phyloP scores from a whole-genome alignment of 495 filamentous ascomycete species.

The Penicillium simplicissimum region DNA sequence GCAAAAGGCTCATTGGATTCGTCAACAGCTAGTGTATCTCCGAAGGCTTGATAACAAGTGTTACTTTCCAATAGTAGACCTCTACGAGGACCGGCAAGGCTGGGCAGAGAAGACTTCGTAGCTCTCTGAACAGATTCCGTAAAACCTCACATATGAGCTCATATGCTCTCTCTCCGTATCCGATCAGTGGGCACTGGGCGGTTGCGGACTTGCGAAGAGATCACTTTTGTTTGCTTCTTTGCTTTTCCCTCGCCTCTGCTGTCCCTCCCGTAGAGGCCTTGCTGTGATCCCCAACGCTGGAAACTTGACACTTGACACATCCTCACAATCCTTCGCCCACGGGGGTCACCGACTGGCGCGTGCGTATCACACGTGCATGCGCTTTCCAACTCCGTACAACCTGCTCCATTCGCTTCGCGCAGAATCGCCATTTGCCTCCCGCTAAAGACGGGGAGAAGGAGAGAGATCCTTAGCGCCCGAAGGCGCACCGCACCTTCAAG shows the following conservation, averaged over 20 bases:
- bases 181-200: too few species aligned
- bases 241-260: conserved; percentile 11
- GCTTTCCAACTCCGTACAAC: neutral
- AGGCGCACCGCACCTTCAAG: neutral
- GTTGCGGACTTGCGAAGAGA: neutral
- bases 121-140: neutral
- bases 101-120: neutral
- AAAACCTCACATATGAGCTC: neutral
- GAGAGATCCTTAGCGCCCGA: neutral
- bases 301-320: neutral
- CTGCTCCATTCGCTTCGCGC: neutral
- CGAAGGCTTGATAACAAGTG: neutral
- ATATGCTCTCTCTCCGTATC: neutral
- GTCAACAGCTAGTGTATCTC: conserved; percentile 3
- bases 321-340: conserved; percentile 9
- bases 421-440: neutral
- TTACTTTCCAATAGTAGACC: neutral
- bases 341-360: conserved; percentile 19
- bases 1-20: conserved; percentile 1
- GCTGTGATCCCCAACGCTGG: neutral
- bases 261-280: conserved; percentile 15
- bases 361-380: conserved; percentile 22
- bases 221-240: neutral
- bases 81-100: neutral
- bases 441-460: neutral